Percentiles rank a stretch among this genome's conserved stretches.
Conservation (phyloP, 1,284 basidiomycete species). For the Chondrostereum purpureum region DNA sequence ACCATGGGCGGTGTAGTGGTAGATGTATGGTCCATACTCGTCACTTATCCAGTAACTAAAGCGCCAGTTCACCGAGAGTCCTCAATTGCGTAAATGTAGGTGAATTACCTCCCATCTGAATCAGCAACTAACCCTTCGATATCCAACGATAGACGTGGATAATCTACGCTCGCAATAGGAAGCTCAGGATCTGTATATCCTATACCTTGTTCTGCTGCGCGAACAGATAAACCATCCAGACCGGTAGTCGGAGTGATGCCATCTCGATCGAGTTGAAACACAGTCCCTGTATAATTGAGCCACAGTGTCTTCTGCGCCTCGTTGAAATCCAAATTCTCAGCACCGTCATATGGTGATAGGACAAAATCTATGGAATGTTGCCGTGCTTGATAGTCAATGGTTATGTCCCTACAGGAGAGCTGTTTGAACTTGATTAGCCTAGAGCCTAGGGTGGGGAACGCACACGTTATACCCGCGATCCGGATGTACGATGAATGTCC, state of each 20-base stretch:
- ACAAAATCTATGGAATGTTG: constrained; percentile 54
- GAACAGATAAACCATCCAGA: constrained; percentile 47
- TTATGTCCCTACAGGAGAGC: constrained; percentile 38
- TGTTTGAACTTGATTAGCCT: background rate
- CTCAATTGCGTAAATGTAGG: no score
- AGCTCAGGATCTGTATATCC: constrained; percentile 33
- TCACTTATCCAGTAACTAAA: constrained; percentile 55
- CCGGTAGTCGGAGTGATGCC: constrained; percentile 48
- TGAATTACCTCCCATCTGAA: constrained; percentile 53
- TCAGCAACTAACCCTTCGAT: constrained; percentile 56
- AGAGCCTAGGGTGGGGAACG: no score
- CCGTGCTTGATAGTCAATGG: constrained; percentile 56
- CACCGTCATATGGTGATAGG: constrained; percentile 48
- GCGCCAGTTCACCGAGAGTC: no score
- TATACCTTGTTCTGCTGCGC: constrained; percentile 29
- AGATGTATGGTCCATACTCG: constrained; percentile 69
- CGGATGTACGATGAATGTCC: constrained; percentile 43
- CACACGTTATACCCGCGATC: constrained; percentile 49
- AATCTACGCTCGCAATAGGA: constrained; percentile 39
- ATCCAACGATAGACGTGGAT: constrained; percentile 50
- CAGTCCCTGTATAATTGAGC: constrained; percentile 47
- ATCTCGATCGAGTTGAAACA: constrained; percentile 48
- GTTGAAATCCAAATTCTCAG: constrained; percentile 40
- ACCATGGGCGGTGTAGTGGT: constrained; percentile 42
- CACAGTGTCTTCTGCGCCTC: constrained; percentile 47